Conservation (phyloP, 1,284 basidiomycete genomes). For the Abortiporus biennis region DNA sequence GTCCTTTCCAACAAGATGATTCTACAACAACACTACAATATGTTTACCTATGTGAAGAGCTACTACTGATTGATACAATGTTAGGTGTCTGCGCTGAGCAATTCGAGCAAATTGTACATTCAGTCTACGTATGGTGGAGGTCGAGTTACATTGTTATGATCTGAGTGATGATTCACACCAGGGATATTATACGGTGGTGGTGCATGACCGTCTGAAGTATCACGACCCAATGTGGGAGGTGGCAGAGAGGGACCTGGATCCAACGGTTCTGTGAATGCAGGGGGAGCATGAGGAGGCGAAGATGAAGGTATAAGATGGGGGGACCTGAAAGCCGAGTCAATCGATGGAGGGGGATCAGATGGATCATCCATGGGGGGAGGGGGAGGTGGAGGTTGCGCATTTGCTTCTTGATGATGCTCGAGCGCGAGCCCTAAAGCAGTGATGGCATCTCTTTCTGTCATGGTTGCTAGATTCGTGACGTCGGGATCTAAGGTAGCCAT, state of each 20-base stretch:
- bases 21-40: too few relatives aligned
- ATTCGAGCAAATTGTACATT: constrained; percentile 7
- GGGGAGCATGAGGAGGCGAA: constrained; percentile 29
- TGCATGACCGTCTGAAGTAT: constrained; percentile 28
- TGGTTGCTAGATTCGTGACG: constrained; percentile 56
- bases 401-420: constrained; percentile 40
- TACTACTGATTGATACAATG: background rate
- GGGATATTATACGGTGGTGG: constrained; percentile 53
- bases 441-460: constrained; percentile 48
- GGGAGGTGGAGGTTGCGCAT: constrained; percentile 38
- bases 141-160: constrained; percentile 29
- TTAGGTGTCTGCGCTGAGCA: background rate
- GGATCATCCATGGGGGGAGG: constrained; percentile 84
- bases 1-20: too few relatives aligned
- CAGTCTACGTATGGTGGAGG: constrained; percentile 41
- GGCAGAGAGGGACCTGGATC: constrained; percentile 3
- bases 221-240: constrained; percentile 7
- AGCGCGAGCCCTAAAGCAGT: constrained; percentile 54
- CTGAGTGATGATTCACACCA: constrained; percentile 26
- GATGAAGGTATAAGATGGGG: constrained; percentile 40
- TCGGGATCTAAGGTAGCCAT: constrained; percentile 62
- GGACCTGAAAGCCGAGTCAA: constrained; percentile 71
- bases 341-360: constrained; percentile 75
- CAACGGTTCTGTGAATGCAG: constrained; percentile 10
- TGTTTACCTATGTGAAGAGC: too few relatives aligned